Conservation (phyloP, 2,329 filamentous ascomycete genomes). For the Colletotrichum camelliae region DNA sequence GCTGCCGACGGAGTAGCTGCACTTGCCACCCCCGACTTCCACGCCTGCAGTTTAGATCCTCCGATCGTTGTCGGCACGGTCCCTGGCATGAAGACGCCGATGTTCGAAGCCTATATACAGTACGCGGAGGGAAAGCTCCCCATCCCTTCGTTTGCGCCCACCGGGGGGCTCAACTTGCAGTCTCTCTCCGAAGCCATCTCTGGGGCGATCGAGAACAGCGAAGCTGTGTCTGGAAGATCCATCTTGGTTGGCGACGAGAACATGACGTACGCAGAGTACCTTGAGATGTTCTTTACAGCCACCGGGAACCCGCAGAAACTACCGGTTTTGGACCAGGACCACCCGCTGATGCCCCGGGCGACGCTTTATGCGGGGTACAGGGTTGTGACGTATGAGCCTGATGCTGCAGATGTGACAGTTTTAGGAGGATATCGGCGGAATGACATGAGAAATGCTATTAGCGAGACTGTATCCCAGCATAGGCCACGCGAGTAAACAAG, state of each 20-base stretch:
- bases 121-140: neutral
- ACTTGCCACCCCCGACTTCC: neutral
- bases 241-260: conserved; percentile 9
- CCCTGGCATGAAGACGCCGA: neutral
- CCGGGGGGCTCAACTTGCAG: neutral
- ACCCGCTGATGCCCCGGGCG: conserved; percentile 2
- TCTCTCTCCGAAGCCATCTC: conserved; percentile 1
- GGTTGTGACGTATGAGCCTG: neutral
- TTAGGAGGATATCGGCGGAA: neutral
- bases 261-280: neutral
- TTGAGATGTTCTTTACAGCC: neutral
- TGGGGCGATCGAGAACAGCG: neutral
- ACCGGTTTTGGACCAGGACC: neutral
- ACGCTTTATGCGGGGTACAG: neutral
- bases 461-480: neutral
- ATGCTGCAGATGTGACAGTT: neutral
- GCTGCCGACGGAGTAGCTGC: neutral
- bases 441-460: neutral
- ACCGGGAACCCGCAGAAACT: neutral
- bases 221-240: neutral
- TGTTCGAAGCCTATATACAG: neutral
- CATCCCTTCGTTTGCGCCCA: neutral
- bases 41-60: conserved; percentile 2
- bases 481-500: neutral
- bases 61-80: conserved; percentile 6